These are phyloP conservation scores for Saccharum hybrid DNA, from an alignment of 202 grass and related monocot genomes.

Conservation along the genomic window DNA sequence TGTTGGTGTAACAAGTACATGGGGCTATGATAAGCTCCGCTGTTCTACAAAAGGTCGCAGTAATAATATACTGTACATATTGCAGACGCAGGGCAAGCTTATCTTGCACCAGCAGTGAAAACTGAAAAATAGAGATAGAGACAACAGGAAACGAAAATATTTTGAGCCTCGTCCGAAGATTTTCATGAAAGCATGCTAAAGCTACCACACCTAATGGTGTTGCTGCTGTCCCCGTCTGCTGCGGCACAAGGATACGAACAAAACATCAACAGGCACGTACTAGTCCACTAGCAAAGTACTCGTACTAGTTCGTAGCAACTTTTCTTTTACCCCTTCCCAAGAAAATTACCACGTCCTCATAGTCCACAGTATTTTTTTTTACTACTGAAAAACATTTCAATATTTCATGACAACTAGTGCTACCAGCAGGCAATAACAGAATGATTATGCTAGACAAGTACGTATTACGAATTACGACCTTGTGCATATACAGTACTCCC, in stretches of 20 bases:
- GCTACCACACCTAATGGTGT: neutral
- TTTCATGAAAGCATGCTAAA: slow-evolving; percentile 57
- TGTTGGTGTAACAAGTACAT: slow-evolving; percentile 46
- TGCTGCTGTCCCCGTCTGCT: slow-evolving; percentile 40
- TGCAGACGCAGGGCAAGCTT: slow-evolving; percentile 25
- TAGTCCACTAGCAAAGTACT: neutral
- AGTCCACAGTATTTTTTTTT: neutral
- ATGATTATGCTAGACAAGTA: neutral
- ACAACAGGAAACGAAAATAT: neutral
- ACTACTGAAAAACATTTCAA: neutral
- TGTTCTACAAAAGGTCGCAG: slow-evolving; percentile 41
- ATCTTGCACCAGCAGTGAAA: slow-evolving; percentile 17
- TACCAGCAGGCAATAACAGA: neutral
- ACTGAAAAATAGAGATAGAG: neutral
- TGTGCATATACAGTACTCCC: no score
- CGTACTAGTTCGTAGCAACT: neutral
- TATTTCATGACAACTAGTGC: neutral
- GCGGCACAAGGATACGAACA: slow-evolving; percentile 48
- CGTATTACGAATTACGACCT: neutral
- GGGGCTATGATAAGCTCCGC: slow-evolving; percentile 38
- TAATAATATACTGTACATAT: neutral
- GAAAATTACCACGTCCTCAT: neutral
- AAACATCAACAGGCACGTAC: slow-evolving; percentile 37
- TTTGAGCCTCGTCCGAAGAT: slow-evolving; percentile 38
- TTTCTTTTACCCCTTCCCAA: slow-evolving; percentile 25